Evolutionary conservation across 768 basidiomycete species (phyloP).

Genomic region (Gautieria morchelliformis): DNA sequence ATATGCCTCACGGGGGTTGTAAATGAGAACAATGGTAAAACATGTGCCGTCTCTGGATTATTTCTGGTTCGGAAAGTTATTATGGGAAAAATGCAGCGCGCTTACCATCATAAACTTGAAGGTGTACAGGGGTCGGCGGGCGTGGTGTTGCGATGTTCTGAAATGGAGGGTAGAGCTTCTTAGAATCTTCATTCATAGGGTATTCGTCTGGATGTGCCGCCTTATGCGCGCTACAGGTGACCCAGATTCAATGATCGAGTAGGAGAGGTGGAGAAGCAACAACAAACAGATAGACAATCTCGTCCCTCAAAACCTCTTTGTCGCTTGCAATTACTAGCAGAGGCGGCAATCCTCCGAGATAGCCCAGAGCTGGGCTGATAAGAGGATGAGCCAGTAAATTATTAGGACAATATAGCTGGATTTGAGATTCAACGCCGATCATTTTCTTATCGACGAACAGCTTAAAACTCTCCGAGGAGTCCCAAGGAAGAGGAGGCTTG

Average conservation of each 20-base stretch:
- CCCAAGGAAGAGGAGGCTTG: conserved; percentile 5
- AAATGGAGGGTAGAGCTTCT: conserved; percentile 5
- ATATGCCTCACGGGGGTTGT: conserved; percentile 37
- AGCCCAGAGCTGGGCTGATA: conserved; percentile 69
- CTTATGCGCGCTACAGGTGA: conserved; percentile 54
- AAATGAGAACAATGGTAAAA: conserved; percentile 64
- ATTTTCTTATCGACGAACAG: conserved; percentile 33
- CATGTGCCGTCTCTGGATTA: conserved; percentile 64
- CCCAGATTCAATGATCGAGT: conserved; percentile 11
- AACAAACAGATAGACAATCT: conserved; percentile 70
- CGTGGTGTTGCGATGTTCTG: conserved; percentile 21
- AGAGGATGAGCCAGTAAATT: conserved; percentile 57
- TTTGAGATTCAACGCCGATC: conserved; percentile 37
- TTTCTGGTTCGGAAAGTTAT: background rate
- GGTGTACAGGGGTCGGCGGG: conserved; percentile 67
- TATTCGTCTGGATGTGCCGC: conserved; percentile 77
- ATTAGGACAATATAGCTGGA: conserved; percentile 85
- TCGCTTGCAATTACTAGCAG: conserved; percentile 78
- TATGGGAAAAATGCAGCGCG: background rate
- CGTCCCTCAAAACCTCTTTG: conserved; percentile 86
- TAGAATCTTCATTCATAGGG: conserved; percentile 41
- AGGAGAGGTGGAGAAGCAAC: background rate
- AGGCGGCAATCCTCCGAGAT: conserved; percentile 87
- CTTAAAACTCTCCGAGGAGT: conserved; percentile 37
- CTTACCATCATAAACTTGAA: conserved; percentile 86